A percentile compares a stretch with the other conserved stretches of the same genome.
Evolutionary conservation across 768 basidiomycete species (phyloP).

Genomic region (Dacryopinax primogenitus): DNA sequence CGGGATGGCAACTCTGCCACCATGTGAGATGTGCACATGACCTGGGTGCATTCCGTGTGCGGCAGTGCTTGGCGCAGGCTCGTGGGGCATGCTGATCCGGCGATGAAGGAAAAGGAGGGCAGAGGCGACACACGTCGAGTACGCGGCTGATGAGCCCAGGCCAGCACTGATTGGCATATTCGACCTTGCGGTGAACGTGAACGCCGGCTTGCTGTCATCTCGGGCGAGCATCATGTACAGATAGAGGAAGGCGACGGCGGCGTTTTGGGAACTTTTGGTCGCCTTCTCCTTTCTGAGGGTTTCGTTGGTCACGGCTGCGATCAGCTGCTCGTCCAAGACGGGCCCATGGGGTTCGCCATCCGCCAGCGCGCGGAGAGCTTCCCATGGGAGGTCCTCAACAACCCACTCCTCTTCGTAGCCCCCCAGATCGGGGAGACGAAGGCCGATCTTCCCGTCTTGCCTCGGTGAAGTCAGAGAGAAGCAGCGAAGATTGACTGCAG

Average conservation of each 20-base stretch:
- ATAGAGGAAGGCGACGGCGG: conserved; percentile 74
- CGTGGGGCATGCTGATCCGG: conserved; percentile 48
- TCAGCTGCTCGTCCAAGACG: conserved; percentile 55
- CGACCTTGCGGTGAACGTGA: conserved; percentile 71
- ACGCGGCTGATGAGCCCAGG: conserved; percentile 92
- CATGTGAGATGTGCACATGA: conserved; percentile 50
- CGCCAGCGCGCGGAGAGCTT: conserved; percentile 43
- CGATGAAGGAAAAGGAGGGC: conserved; percentile 63
- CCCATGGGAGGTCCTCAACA: conserved; percentile 66
- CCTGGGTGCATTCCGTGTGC: conserved; percentile 31
- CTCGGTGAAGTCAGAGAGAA: conserved; percentile 74
- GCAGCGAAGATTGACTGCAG: conserved; percentile 88
- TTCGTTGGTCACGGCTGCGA: conserved; percentile 51
- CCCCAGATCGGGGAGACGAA: conserved; percentile 68
- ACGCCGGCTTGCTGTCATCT: conserved; percentile 47
- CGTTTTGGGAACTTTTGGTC: conserved; percentile 32
- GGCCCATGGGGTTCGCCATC: conserved; percentile 46
- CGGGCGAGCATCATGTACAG: conserved; percentile 72
- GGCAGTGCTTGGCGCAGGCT: conserved; percentile 33
- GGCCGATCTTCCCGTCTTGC: conserved; percentile 54
- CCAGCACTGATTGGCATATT: conserved; percentile 91
- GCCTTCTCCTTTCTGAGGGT: conserved; percentile 29
- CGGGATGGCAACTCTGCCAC: conserved; percentile 53
- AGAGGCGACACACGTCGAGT: conserved; percentile 75
- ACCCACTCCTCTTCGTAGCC: conserved; percentile 73